phyloP scores from a whole-genome alignment of 306 rosid genomes.

The Pyrus pyrifolia region DNA sequence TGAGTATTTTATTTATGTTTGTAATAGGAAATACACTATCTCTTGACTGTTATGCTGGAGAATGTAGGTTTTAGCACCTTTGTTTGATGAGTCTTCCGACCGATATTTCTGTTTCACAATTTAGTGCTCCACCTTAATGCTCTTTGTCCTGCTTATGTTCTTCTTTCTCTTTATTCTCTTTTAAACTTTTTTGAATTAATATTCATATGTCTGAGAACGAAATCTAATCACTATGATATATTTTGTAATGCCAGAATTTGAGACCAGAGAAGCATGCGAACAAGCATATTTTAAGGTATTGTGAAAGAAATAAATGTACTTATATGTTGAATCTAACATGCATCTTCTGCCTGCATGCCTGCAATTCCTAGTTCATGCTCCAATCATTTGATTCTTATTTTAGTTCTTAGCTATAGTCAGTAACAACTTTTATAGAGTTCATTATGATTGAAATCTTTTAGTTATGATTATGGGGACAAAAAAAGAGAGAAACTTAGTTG shows the following conservation, averaged over 20 bases:
- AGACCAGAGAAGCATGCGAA: constrained; percentile 63
- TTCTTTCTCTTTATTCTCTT: neutral
- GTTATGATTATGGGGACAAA: neutral
- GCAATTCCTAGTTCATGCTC: neutral
- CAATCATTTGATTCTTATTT: neutral
- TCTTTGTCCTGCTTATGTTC: neutral
- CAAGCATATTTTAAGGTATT: constrained; percentile 92
- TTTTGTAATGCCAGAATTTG: constrained; percentile 58
- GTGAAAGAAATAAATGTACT: constrained; percentile 3
- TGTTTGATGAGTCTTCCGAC: neutral
- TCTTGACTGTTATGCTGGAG: neutral
- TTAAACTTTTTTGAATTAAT: neutral
- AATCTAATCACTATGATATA: constrained; percentile 15
- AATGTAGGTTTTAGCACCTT: neutral
- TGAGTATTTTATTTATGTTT: constrained; percentile 22
- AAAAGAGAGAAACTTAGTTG: neutral
- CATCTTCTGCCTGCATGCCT: neutral
- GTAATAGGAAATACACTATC: neutral
- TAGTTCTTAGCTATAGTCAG: neutral
- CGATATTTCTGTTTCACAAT: neutral
- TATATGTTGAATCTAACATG: neutral
- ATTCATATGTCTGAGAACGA: neutral
- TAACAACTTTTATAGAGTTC: neutral
- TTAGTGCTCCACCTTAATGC: neutral
- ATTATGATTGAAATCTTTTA: neutral